These are phyloP conservation scores for Blastobotrys capitulatus DNA, from an alignment of 1,139 yeast species.

Conservation along the genomic window DNA sequence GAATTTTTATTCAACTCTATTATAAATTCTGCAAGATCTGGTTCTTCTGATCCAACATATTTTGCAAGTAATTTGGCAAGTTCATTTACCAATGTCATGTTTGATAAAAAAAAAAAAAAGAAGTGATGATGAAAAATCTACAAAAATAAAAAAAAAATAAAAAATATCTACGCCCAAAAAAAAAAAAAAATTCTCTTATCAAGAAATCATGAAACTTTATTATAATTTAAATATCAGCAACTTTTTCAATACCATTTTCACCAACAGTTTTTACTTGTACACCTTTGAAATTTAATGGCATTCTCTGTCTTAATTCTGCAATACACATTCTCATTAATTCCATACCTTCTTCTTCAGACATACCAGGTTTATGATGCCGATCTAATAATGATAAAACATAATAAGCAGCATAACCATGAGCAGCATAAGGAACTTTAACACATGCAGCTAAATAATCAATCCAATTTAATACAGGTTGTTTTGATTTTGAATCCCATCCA, in stretches of 20 bases:
- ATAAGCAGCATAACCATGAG: constrained; percentile 96
- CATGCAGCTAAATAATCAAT: constrained; percentile 93
- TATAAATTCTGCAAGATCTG: constrained; percentile 54
- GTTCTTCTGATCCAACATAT: constrained; percentile 33
- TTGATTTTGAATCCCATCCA: constrained; percentile 65
- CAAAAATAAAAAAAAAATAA: background rate
- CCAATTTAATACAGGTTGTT: constrained; percentile 71
- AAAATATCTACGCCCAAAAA: background rate
- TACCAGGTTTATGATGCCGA: constrained; percentile 77
- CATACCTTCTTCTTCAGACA: constrained; percentile 75
- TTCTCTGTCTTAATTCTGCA: constrained; percentile 72
- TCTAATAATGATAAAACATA: constrained; percentile 87
- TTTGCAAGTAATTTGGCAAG: constrained; percentile 32
- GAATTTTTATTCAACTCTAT: constrained; percentile 38
- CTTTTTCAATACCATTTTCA: constrained; percentile 45
- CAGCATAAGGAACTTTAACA: constrained; percentile 89
- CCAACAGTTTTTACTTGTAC: constrained; percentile 64
- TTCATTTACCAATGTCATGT: constrained; percentile 26
- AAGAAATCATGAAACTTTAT: background rate
- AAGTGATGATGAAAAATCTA: background rate
- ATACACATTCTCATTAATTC: constrained; percentile 67
- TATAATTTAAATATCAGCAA: constrained; percentile 34
- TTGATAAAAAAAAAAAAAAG: background rate
- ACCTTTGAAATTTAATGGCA: constrained; percentile 97
- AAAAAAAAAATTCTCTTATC: background rate